These are phyloP conservation scores for Ricinus communis DNA, from an alignment of 345 rosid genomes.

Conservation along the genomic window DNA sequence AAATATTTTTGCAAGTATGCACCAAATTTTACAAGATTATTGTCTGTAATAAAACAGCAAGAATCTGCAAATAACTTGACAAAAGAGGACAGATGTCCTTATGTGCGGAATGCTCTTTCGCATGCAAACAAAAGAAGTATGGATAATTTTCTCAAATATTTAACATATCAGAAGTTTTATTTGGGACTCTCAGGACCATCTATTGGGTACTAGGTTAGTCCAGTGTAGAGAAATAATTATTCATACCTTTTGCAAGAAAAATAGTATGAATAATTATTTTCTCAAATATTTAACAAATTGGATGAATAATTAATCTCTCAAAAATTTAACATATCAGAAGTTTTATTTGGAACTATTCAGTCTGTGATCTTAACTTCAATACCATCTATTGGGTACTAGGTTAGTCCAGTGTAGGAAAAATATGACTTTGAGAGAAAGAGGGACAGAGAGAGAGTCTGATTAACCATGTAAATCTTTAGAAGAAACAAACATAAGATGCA, in stretches of 20 bases:
- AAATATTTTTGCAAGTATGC: neutral
- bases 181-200: no score
- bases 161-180: no score
- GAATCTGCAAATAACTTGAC: neutral
- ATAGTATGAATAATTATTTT: no score
- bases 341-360: neutral
- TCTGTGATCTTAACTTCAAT: neutral
- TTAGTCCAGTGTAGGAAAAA: neutral
- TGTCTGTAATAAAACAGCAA: no score
- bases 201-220: no score
- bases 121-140: neutral
- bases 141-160: no score
- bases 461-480: neutral
- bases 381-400: no score
- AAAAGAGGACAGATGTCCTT: neutral
- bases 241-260: no score
- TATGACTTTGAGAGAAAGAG: neutral
- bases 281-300: no score
- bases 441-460: neutral
- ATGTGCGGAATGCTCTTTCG: neutral
- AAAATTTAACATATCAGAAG: no score
- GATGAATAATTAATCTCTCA: no score
- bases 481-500: neutral
- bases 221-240: no score
- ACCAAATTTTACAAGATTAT: neutral